Evolutionary conservation across 2,329 filamentous ascomycete species (phyloP), one percentile per base, ranked within the genome.

Genomic region (Cladophialophora bantiana): DNA sequence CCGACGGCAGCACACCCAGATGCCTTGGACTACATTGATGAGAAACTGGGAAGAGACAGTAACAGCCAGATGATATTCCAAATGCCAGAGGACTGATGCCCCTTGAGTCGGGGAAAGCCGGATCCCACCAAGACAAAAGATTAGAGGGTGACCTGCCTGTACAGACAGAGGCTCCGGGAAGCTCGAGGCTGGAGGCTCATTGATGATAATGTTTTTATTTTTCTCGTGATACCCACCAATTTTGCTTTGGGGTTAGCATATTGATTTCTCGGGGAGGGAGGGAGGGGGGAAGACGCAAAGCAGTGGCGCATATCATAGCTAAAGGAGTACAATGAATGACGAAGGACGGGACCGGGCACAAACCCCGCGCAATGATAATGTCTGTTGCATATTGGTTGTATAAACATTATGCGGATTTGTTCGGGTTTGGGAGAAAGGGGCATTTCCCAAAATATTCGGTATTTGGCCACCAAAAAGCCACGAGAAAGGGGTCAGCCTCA

Each of bases 1-100:
- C 64, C 70, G 4, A 69, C 68, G 1, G 38, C 42, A 10, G 71
- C 67, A 5, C 60, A 65, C 7, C 61, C 59, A 20, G 36, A 59
- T 54, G 50, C 57, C 3, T 54, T 60, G 56, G 69, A 67, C 18
- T 65, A 67, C 34, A 60, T 73, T 32, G 67, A 72, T 48, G 71
- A 73, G 55, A 72, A 72, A 48, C 36, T 68, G 35, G 42, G 42
- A 13, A 38, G 59, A n/a, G 36, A 53, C 15, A 40, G 48, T 34
- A 18, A 31, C 36, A 57, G 55, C 45, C 57, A 61, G 18, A 13
- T 57, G 26, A 48, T 71, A 12, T 73, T 73, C 54, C 50, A 68
- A 32, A 61, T 73, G 42, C 70, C 69, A 4, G 66, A 70, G 52
- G 71, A 73, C 42, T 71, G 68, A 69, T 15, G n/a, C 12, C 26